Evolutionary conservation across 1,284 basidiomycete species (phyloP), one percentile per base, ranked within the genome.

Genomic region (Malassezia vespertilionis): DNA sequence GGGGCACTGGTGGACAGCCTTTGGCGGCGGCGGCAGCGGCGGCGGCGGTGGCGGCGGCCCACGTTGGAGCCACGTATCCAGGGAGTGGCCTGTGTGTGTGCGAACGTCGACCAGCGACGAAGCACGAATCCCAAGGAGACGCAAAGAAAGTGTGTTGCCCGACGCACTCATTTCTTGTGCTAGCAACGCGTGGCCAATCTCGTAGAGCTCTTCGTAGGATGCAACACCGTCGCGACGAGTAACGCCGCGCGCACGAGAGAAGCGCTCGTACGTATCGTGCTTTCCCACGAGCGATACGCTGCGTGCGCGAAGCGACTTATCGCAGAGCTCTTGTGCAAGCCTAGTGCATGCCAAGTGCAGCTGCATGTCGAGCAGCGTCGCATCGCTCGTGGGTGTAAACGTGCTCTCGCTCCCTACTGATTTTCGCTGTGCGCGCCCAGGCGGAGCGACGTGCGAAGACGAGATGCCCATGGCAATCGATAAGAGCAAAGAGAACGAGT

Each of bases 341-440:
- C 55, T 52, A 6, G 52, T 40, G 1, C 63, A 61, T 11, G 59
- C 56, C 28, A 56, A 39, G 9, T 49, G 56, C 15, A 69, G 55
- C 14, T 60, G 34, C 6, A 46, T 48, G 15, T 61, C 51, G 24
- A 69, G 43, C 17, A 36, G 28, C 6, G 44, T 33, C 0, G 40
- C 40, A 26, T 67, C 53, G 11, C 45, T 40, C 2, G 61, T 67
- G 4, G 65, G 64, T n/a, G 52, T 52, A 46, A 69, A 69, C 3
- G 65, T 69, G 38, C 57, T 58, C 24, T 69, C 65, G n/a, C 64
- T 51, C 10, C 65, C 65, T n/a, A 67, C 61, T 17, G 59, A 62
- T 33, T 60, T 60, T 35, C 65, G 59, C 40, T 60, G 59, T 18
- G 57, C 52, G 22, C 65, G 56, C 40, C 60, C 56, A 39, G 54